Evolutionary conservation across 352 stramenopile species (phyloP).

Genomic region (Globisporangium irregulare): DNA sequence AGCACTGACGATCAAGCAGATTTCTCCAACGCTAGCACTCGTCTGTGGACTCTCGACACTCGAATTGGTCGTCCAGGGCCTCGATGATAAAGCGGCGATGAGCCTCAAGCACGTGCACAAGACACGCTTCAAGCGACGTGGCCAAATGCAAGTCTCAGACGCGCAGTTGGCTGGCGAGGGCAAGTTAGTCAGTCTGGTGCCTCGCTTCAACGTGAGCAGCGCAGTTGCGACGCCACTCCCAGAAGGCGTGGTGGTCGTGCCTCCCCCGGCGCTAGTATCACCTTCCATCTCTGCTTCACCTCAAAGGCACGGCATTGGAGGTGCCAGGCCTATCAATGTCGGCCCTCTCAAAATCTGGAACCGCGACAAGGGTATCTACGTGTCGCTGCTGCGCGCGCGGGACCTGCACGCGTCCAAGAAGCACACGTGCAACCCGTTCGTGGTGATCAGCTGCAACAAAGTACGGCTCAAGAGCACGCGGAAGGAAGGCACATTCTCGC

Average conservation of each 20-base stretch:
- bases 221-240: constrained; percentile 37
- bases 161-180: constrained; percentile 37
- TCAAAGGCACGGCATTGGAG: constrained; percentile 12
- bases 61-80: constrained; percentile 57
- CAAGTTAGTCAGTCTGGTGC: constrained; percentile 49
- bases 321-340: background rate
- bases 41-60: constrained; percentile 46
- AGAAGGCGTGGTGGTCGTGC: constrained; percentile 4
- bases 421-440: constrained; percentile 74
- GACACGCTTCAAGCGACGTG: constrained; percentile 57
- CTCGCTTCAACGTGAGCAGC: constrained; percentile 58
- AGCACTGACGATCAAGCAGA: constrained; percentile 46
- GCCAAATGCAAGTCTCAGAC: constrained; percentile 74
- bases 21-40: constrained; percentile 37
- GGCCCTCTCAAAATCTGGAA: constrained; percentile 50
- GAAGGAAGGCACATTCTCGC: constrained; percentile 59
- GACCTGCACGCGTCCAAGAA: constrained; percentile 59
- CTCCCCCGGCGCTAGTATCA: background rate
- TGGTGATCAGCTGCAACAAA: constrained; percentile 51
- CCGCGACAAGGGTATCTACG: constrained; percentile 39
- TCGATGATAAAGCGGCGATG: constrained; percentile 49
- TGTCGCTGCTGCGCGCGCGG: constrained; percentile 46
- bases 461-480: constrained; percentile 58
- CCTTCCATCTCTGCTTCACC: background rate
- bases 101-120: constrained; percentile 45